Percentiles rank a stretch among this genome's conserved stretches.
Conservation (phyloP, 1,284 basidiomycete genomes). For the Afroboletus lepidellus region DNA sequence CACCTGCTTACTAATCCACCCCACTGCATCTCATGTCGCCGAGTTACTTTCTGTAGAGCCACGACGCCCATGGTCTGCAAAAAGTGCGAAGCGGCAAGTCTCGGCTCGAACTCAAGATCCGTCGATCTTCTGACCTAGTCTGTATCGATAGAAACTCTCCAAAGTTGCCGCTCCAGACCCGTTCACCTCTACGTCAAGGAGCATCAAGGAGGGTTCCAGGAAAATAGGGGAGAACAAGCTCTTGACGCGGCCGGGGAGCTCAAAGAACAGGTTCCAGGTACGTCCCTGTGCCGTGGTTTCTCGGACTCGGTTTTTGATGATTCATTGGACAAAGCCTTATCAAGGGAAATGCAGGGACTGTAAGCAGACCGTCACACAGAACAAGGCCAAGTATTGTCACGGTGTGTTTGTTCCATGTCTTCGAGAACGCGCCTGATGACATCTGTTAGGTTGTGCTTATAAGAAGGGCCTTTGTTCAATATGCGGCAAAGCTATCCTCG, state of each 20-base stretch:
- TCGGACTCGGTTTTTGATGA: slow-evolving; percentile 3
- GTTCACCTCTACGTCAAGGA: slow-evolving; percentile 65
- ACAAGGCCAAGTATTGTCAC: slow-evolving; percentile 83
- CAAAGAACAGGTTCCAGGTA: slow-evolving; percentile 73
- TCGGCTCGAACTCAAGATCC: slow-evolving; percentile 10
- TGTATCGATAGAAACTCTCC: slow-evolving; percentile 67
- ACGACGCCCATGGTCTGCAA: slow-evolving; percentile 63
- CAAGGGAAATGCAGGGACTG: slow-evolving; percentile 82
- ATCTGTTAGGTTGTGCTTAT: slow-evolving; percentile 70
- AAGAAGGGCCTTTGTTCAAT: slow-evolving; percentile 82
- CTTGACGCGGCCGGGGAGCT: slow-evolving; percentile 57
- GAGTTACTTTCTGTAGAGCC: slow-evolving; percentile 4
- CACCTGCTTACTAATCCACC: slow-evolving; percentile 23
- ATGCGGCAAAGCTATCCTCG: slow-evolving; percentile 80
- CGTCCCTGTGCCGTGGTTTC: slow-evolving; percentile 26
- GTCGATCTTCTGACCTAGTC: slow-evolving; percentile 8
- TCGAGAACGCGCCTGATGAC: slow-evolving; percentile 1
- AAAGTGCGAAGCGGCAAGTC: slow-evolving; percentile 66
- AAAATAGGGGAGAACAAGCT: slow-evolving; percentile 85
- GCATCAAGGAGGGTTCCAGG: slow-evolving; percentile 75
- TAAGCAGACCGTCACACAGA: slow-evolving; percentile 77
- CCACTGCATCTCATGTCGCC: slow-evolving; percentile 10
- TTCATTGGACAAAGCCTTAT: slow-evolving; percentile 56
- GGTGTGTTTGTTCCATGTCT: slow-evolving; percentile 42
- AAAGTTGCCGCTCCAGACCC: slow-evolving; percentile 81